phyloP scores from a whole-genome alignment of 2,329 filamentous ascomycete genomes.

The Pseudogymnoascus sp. region DNA sequence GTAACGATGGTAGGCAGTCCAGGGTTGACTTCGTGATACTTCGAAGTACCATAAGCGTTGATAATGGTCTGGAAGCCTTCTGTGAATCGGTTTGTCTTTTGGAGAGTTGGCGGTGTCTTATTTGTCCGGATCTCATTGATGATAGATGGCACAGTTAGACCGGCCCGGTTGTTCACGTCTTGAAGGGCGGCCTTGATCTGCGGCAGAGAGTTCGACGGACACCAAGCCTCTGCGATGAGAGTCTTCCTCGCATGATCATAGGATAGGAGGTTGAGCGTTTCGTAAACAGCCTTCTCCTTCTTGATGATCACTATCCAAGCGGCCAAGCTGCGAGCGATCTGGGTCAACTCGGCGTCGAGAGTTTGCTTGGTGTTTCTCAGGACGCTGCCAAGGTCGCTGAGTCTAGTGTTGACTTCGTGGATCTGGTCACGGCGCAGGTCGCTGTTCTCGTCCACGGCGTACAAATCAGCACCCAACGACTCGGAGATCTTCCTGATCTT shows the following conservation, averaged over 20 bases:
- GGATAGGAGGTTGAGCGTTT: slow-evolving; percentile 91
- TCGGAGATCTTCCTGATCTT: slow-evolving; percentile 99
- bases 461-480: slow-evolving; percentile 89
- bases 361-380: slow-evolving; percentile 92
- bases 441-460: slow-evolving; percentile 95
- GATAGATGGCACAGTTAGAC: slow-evolving; percentile 93
- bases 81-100: slow-evolving; percentile 98
- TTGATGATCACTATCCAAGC: slow-evolving; percentile 97
- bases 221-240: slow-evolving; percentile 95
- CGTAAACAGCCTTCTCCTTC: slow-evolving; percentile 97
- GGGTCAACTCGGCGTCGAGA: slow-evolving; percentile 82
- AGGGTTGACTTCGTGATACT: slow-evolving; percentile 95
- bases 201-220: slow-evolving; percentile 80
- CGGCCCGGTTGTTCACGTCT: slow-evolving; percentile 92
- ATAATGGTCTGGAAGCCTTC: slow-evolving; percentile 98
- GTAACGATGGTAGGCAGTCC: slow-evolving; percentile 92
- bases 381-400: slow-evolving; percentile 86
- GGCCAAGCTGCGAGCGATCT: slow-evolving; percentile 85
- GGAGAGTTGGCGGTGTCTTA: slow-evolving; percentile 93
- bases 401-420: slow-evolving; percentile 89
- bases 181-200: slow-evolving; percentile 89
- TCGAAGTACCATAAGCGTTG: slow-evolving; percentile 94
- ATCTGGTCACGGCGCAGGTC: slow-evolving; percentile 93
- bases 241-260: slow-evolving; percentile 95
- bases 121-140: slow-evolving; percentile 96